Base-by-base conservation (phyloP, 352 stramenopile species). In the Labyrinthula sp. region DNA sequence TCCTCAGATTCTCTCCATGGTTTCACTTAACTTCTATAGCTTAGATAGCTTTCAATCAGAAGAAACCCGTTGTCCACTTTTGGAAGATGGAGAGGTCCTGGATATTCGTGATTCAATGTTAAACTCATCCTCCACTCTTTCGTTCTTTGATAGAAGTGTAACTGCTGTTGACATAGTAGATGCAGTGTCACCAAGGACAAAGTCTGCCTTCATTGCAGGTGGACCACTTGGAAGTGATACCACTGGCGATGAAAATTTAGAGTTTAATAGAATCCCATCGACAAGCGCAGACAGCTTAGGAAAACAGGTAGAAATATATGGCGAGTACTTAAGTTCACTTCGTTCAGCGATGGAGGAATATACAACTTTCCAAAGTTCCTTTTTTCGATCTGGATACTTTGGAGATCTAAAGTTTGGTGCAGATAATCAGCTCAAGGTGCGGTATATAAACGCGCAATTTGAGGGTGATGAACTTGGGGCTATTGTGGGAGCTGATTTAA, bases 41-140 rank as follows among this genome's bases (percentile, higher is more conserved):
- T n/a, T 38, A 26, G 43, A 55, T 15, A 35, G n/a, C n/a, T n/a
- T n/a, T n/a, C n/a, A n/a, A 50, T 12, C 43, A 26, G 12, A 52
- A 52, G n/a, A n/a, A 29, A 6, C n/a, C n/a, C n/a, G n/a, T n/a
- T 52, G 43, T 28, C 9, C 5, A 6, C 30, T 48, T 3, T 46
- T 52, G 17, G 47, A 4, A 15, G 33, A 3, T 14, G 34, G 7
- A 4, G 41, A 49, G 33, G 24, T 49, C 35, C 9, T 23, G 7
- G 12, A 10, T 4, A 30, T 6, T 3, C 5, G 30, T 5, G 9
- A 15, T 7, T 18, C 33, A 4, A 21, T 49, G 9, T 0, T 37
- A 0, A 17, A 15, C 29, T 48, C 18, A 17, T 10, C 4, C 30
- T 33, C 23, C n/a, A 9, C 34, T 14, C 10, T 36, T 40, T 9